phyloP scores from a whole-genome alignment of 768 basidiomycete genomes.

The Mycena capillaripes region DNA sequence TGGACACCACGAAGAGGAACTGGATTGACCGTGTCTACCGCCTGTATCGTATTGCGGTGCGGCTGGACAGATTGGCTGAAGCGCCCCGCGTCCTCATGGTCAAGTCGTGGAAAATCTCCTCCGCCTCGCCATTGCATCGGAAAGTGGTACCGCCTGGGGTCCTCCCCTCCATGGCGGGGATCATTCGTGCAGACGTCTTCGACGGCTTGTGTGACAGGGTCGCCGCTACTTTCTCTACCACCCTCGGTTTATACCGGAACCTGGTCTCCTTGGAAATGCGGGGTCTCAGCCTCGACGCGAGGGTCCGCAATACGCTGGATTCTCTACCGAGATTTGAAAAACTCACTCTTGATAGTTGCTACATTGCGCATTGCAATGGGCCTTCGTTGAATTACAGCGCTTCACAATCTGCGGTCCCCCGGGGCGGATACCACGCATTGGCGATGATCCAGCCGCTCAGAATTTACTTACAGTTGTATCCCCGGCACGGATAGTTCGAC shows the following conservation, averaged over 20 bases:
- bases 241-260: not conserved
- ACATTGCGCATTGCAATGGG: not conserved
- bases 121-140: not conserved
- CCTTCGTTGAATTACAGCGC: not conserved
- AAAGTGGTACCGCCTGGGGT: too few species aligned
- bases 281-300: not conserved
- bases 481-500: not conserved
- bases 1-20: not conserved
- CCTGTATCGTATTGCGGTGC: too few species aligned
- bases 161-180: too few species aligned
- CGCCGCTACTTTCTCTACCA: not conserved
- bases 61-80: not conserved
- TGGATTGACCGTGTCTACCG: not conserved
- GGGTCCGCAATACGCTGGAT: not conserved
- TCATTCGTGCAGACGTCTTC: not conserved
- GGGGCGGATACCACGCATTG: not conserved
- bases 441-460: not conserved
- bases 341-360: not conserved
- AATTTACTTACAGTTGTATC: not conserved
- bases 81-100: not conserved
- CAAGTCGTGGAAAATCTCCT: not conserved
- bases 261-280: not conserved
- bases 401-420: not conserved
- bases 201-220: not conserved
- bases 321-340: not conserved